Evolutionary conservation across 345 rosid genomes (phyloP), one percentile per base, ranked within the genome.

Genomic region (Trapa bicornis): DNA sequence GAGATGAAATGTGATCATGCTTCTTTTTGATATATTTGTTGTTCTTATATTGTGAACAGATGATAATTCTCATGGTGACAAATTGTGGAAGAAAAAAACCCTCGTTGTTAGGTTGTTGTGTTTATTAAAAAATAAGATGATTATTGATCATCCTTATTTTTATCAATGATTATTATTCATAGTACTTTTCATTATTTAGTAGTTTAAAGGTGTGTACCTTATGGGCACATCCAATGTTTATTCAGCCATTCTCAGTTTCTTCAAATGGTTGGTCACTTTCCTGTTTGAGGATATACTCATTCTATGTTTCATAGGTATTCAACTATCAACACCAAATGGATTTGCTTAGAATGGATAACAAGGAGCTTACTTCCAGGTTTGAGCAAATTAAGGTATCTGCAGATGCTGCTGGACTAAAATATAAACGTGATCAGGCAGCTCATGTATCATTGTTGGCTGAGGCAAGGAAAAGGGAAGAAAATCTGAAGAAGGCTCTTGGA

Each of bases 301-400:
- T 61, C 36, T 61, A 39, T 70, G 68, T 62, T 56, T 43, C 82
- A 71, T 53, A 93, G 98, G 79, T 89, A 66, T 89, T 79, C 85
- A 97, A 91, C 66, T 87, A 86, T 75, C 97, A 86, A 79, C 95
- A 94, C 78, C 93, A 87, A 58, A 91, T 94, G 97, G 97, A 97
- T 65, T 92, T 94, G 74, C 84, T 94, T 58, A 70, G 89, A 58
- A 50, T 89, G 85, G 97, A 89, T 71, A 87, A 80, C 61, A 87
- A 91, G 72, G 87, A 94, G 75, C 70, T 86, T 68, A 50, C 73
- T 61, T 71, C 85, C 33, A 86, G 81, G 67, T 76, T 80, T 8
- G 97, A 91, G 72, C 87, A 86, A 73, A 67, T 83, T 73, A 86
- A 85, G 68, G 79, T 89, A 14, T 81, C 96, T 71, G 80, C 83